Percentiles rank a stretch among this genome's conserved stretches.
Evolutionary conservation across 2,329 filamentous ascomycete species (phyloP).

Genomic region (Fulvia fulva): DNA sequence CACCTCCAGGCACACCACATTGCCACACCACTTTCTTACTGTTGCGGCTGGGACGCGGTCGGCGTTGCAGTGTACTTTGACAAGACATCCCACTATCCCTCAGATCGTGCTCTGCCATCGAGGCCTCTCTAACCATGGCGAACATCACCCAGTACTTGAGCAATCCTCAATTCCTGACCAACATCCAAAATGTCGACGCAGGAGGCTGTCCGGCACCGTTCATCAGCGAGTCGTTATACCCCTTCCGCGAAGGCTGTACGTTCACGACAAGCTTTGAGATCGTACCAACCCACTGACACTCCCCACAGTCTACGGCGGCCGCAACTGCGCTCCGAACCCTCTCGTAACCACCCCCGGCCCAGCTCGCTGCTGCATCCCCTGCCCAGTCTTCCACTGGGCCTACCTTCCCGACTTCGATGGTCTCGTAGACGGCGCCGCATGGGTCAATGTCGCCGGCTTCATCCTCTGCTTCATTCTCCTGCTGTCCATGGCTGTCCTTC

Average conservation of each 20-base stretch:
- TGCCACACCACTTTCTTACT: background rate
- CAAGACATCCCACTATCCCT: too few species aligned
- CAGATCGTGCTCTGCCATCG: background rate
- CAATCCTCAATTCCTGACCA: constrained; percentile 1
- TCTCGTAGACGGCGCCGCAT: constrained; percentile 65
- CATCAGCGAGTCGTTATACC: constrained; percentile 23
- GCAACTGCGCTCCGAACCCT: constrained; percentile 27
- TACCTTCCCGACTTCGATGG: constrained; percentile 54
- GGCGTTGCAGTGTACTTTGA: too few species aligned
- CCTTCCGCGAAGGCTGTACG: constrained; percentile 26
- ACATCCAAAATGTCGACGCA: constrained; percentile 18
- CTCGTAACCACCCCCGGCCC: constrained; percentile 18
- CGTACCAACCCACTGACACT: background rate
- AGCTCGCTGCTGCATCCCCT: constrained; percentile 72
- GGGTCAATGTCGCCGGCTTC: constrained; percentile 67
- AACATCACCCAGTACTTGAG: constrained; percentile 5
- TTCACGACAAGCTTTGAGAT: background rate
- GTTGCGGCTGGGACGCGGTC: too few species aligned
- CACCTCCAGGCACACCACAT: too few species aligned
- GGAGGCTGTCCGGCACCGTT: constrained; percentile 27
- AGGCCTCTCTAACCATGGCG: background rate
- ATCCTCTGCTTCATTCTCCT: constrained; percentile 69
- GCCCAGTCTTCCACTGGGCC: constrained; percentile 73
- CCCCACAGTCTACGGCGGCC: constrained; percentile 18
- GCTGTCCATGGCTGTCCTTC: constrained; percentile 70